These are phyloP conservation scores for Penicillium sclerotigenum DNA, from an alignment of 2,329 filamentous ascomycete genomes.

Conservation along the genomic window DNA sequence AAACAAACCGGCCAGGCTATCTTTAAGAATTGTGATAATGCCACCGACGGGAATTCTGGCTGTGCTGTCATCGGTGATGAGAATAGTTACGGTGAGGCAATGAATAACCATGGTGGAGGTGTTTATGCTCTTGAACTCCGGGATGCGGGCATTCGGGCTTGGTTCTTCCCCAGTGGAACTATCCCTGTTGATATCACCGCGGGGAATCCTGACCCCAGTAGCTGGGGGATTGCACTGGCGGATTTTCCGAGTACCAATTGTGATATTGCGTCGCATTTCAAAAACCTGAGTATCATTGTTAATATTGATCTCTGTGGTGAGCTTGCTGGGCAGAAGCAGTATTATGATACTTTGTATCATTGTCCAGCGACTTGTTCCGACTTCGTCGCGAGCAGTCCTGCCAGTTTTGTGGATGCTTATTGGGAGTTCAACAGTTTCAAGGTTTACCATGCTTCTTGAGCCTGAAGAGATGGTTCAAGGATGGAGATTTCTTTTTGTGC, in stretches of 20 bases:
- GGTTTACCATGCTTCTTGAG: slow-evolving; percentile 50
- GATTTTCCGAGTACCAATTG: slow-evolving; percentile 65
- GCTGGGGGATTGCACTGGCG: slow-evolving; percentile 61
- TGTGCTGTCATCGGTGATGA: slow-evolving; percentile 52
- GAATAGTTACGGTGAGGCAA: slow-evolving; percentile 50
- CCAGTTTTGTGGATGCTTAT: slow-evolving; percentile 57
- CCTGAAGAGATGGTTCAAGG: not conserved
- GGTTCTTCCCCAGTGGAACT: slow-evolving; percentile 54
- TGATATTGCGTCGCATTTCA: slow-evolving; percentile 58
- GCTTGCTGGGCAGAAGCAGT: slow-evolving; percentile 42
- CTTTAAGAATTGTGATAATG: slow-evolving; percentile 51
- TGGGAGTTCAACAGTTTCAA: slow-evolving; percentile 64
- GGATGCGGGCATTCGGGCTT: slow-evolving; percentile 59
- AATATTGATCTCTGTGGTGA: slow-evolving; percentile 65
- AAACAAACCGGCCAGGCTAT: slow-evolving; percentile 50
- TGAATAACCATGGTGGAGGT: slow-evolving; percentile 57
- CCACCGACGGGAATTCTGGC: slow-evolving; percentile 53
- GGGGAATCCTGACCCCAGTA: slow-evolving; percentile 55
- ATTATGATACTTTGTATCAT: slow-evolving; percentile 33
- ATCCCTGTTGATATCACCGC: slow-evolving; percentile 54
- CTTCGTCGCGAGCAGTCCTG: slow-evolving; percentile 57
- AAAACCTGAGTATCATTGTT: slow-evolving; percentile 63
- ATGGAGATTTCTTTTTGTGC: not conserved
- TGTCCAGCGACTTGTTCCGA: slow-evolving; percentile 56
- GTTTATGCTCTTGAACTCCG: slow-evolving; percentile 62